These are phyloP conservation scores for Kazachstania sp. DNA, from an alignment of 1,139 yeast genomes.

Conservation along the genomic window DNA sequence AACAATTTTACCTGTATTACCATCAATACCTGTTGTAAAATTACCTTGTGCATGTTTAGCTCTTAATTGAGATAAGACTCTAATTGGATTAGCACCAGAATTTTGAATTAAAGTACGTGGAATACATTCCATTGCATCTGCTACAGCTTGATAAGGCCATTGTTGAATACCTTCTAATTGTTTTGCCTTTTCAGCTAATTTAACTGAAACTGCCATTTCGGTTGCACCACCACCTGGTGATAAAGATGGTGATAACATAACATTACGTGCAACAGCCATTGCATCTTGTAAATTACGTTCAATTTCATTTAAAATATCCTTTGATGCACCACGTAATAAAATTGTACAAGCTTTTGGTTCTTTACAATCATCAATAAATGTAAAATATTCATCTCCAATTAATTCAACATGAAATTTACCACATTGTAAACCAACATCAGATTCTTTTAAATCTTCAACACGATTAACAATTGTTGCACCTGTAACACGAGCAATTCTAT, in stretches of 20 bases:
- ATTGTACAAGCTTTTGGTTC: constrained; percentile 93
- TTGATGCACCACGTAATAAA: constrained; percentile 89
- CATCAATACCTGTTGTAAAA: constrained; percentile 85
- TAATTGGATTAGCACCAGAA: constrained; percentile 94
- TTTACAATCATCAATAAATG: constrained; percentile 71
- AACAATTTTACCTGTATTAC: constrained; percentile 86
- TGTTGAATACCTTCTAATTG: constrained; percentile 90
- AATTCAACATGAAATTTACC: constrained; percentile 88
- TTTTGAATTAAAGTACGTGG: constrained; percentile 96
- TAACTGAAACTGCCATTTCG: constrained; percentile 95
- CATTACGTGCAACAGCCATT: constrained; percentile 95
- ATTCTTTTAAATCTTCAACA: constrained; percentile 84
- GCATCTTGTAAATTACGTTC: constrained; percentile 98
- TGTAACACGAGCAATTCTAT: constrained; percentile 93
- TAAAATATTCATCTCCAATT: constrained; percentile 95
- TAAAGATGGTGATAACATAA: constrained; percentile 85
- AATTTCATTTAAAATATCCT: constrained; percentile 90
- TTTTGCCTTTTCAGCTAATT: constrained; percentile 83
- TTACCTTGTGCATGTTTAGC: constrained; percentile 93
- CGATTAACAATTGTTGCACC: constrained; percentile 97
- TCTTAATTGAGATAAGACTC: constrained; percentile 80
- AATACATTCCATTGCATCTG: constrained; percentile 96
- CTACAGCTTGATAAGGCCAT: constrained; percentile 98
- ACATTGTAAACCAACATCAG: constrained; percentile 83
- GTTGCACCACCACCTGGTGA: constrained; percentile 99